These are phyloP conservation scores for Phytophthora aleatoria DNA, from an alignment of 352 stramenopile genomes.

Conservation along the genomic window DNA sequence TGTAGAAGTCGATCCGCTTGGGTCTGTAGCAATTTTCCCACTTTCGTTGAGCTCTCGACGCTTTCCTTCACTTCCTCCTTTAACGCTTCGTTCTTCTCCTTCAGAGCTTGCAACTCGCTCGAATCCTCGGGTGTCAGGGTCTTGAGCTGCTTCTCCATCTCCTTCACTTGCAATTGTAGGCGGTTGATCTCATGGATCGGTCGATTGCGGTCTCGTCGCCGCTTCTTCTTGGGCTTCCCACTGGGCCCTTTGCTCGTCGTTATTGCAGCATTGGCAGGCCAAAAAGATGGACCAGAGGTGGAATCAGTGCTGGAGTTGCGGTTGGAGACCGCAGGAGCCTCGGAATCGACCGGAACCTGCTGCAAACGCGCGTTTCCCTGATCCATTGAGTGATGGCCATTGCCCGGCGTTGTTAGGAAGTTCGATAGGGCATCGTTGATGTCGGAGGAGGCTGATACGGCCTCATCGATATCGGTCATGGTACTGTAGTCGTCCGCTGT, in stretches of 20 bases:
- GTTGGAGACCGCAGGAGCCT: not conserved
- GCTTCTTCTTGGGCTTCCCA: slow-evolving; percentile 24
- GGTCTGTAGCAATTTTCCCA: slow-evolving; percentile 19
- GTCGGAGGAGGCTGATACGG: not conserved
- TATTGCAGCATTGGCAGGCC: slow-evolving; percentile 9
- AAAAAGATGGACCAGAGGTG: slow-evolving; percentile 17
- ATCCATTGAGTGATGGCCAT: not conserved
- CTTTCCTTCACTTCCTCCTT: slow-evolving; percentile 15
- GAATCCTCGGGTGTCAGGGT: slow-evolving; percentile 1
- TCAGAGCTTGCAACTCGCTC: slow-evolving; percentile 1
- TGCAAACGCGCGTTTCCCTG: not conserved
- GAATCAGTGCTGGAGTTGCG: not conserved
- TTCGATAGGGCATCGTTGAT: not conserved
- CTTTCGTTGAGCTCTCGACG: slow-evolving; percentile 4
- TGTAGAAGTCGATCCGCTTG: slow-evolving; percentile 23
- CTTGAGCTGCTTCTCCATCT: slow-evolving; percentile 23
- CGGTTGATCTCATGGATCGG: slow-evolving; percentile 29
- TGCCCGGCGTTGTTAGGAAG: not conserved
- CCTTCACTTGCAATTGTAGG: slow-evolving; percentile 20
- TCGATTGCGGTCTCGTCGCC: slow-evolving; percentile 29
- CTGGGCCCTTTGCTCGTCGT: not conserved
- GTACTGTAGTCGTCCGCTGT: no score
- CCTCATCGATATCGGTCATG: not conserved
- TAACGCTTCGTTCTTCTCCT: slow-evolving; percentile 10
- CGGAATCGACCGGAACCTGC: not conserved